Conservation (phyloP, 306 rosid species). For the Prunus kanzakura region DNA sequence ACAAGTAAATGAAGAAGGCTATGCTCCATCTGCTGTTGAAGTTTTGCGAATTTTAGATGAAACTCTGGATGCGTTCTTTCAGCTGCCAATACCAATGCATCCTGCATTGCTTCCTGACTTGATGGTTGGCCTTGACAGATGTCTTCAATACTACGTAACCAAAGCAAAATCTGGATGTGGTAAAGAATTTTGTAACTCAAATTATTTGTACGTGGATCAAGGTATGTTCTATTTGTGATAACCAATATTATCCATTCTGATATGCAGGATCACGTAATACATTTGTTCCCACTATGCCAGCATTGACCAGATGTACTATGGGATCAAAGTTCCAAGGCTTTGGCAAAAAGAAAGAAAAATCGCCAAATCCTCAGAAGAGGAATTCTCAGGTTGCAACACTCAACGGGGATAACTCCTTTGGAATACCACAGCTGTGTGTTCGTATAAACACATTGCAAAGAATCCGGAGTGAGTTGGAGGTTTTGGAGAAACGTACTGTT, state of each 20-base stretch:
- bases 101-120: constrained; percentile 93
- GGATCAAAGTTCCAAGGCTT: constrained; percentile 92
- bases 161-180: constrained; percentile 97
- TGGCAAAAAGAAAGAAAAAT: constrained; percentile 96
- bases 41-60: constrained; percentile 80
- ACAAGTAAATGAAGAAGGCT: constrained; percentile 67
- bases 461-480: constrained; percentile 80
- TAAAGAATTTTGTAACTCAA: constrained; percentile 29
- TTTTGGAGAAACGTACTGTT: constrained; percentile 80
- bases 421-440: constrained; percentile 70
- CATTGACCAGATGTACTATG: constrained; percentile 80
- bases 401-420: constrained; percentile 76
- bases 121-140: constrained; percentile 85
- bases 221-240: constrained; percentile 17
- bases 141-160: constrained; percentile 73
- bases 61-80: constrained; percentile 90
- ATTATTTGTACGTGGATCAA: constrained; percentile 12
- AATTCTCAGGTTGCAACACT: constrained; percentile 84
- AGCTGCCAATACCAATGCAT: constrained; percentile 95
- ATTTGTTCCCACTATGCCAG: constrained; percentile 86
- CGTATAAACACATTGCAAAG: constrained; percentile 89
- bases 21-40: constrained; percentile 90
- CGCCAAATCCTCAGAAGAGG: constrained; percentile 72
- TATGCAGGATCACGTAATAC: constrained; percentile 74
- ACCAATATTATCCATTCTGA: constrained; percentile 27